Evolutionary conservation across 1,139 yeast species (phyloP), one percentile per base, ranked within the genome.

Genomic region (Hansenula lynferdii): DNA sequence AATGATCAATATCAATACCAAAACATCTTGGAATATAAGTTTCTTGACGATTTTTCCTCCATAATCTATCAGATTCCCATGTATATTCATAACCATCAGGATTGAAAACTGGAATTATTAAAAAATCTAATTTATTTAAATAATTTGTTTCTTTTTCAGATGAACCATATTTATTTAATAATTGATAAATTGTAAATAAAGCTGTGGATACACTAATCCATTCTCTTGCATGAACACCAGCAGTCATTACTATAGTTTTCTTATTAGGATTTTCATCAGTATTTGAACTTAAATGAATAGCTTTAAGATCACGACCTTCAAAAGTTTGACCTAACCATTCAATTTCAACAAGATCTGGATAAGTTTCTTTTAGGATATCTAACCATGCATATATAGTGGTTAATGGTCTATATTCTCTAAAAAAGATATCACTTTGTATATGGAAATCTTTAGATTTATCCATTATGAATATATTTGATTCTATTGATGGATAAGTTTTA

Each of bases 61-160:
- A 89, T 45, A 89, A 66, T 40, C 97, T 67, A 57, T 89, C 96
- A 27, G 65, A 57, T 6, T 68, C 70, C 96, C 96, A 89, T 2
- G 95, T 72, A 57, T 83, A 83, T 12, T 68, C 87, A 56, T 89
- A 89, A 0, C 97, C 97, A 60, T 89, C 97, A 0, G 96, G 96
- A 56, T 89, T 89, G 60, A 80, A 72, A 10, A 86, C 85, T 0
- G 97, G 97, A 30, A 87, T 70, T 47, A 87, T 78, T 27, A 85
- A 58, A 54, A 85, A 85, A 56, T 86, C 92, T 46, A 86, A 62
- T 29, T 68, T 58, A 36, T 74, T 60, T 39, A 77, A 52, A 43
- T 65, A 63, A 41, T 59, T 51, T 17, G 65, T 57, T 44, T 66
- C 69, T 45, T 64, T 46, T 57, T 64, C 51, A 37, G 62, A 56